Evolutionary conservation across 2,329 filamentous ascomycete species (phyloP), one percentile per base, ranked within the genome.

Genomic region (Fusarium albidum): DNA sequence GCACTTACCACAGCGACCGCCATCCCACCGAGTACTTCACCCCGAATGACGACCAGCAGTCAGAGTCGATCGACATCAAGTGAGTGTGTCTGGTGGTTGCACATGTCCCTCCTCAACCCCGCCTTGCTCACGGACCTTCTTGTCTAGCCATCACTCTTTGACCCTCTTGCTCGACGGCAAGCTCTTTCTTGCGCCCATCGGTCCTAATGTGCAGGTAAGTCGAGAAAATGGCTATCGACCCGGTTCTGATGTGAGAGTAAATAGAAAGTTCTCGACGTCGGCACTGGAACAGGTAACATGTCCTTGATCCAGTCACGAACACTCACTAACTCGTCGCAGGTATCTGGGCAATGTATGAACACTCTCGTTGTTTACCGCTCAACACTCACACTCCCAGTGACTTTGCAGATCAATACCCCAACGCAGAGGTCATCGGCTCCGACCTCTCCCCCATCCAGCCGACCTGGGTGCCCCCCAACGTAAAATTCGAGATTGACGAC

Each of bases 21-120:
- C 59, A 64, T 10, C 50, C 50, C 9, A 62, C 52, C 0, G 63
- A 66, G 32, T 66, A 66, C 35, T 64, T 66, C 18, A 61, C 60
- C 9, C 64, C 61, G 9, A 66, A 66, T 12, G 64, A 66, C 15
- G 59, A 66, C 15, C 59, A 64, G 41, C 63, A 66, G 38, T 59
- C 62, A 6, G 53, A 54, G 2, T 66, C 63, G 15, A 65, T 66
- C 10, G 63, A 66, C 25, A 66, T 66, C 29, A 66, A 59, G 63
- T 63, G 9, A 13, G 57, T 21, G 21, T 34, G 11, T 34, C 12
- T 6, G 9, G 5, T 18, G 12, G 11, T 5, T 3, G 9, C 9
- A 14, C 21, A 21, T 21, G 21, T 17, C n/a, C 14, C 6, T 2
- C 27, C 12, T 8, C 3, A 7, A 13, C 2, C 9, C n/a, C 10